Conservation (phyloP, 352 stramenopile genomes). For the Globisporangium cederbergense region DNA sequence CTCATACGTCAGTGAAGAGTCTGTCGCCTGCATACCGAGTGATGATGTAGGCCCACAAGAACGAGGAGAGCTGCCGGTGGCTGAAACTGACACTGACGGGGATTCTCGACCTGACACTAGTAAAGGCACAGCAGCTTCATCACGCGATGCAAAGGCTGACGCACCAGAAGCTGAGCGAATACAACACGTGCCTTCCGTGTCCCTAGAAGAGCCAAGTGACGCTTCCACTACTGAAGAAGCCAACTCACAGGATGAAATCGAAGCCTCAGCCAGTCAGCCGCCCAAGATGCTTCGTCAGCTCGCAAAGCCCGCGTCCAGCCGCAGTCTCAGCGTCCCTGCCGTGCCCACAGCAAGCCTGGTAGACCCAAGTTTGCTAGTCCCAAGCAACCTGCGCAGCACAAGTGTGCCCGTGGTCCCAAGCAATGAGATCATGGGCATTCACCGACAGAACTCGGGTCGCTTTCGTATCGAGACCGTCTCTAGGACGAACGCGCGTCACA, state of each 20-base stretch:
- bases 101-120: not conserved
- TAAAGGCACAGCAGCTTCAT: not conserved
- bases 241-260: not conserved
- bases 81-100: not conserved
- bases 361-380: not conserved
- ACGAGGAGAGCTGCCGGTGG: too few relatives aligned
- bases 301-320: conserved; percentile 3
- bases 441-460: conserved; percentile 2
- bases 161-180: not conserved
- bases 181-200: not conserved
- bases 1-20: too few relatives aligned
- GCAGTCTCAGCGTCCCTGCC: conserved; percentile 26
- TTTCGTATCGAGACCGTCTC: conserved; percentile 9
- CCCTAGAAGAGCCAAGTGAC: not conserved
- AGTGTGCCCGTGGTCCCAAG: conserved; percentile 24
- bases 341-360: conserved; percentile 5
- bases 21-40: too few relatives aligned
- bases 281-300: not conserved
- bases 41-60: too few relatives aligned
- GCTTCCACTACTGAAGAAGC: not conserved
- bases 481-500: not conserved
- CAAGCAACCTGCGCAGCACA: conserved; percentile 16
- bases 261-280: not conserved
- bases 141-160: not conserved
- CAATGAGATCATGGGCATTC: conserved; percentile 3